phyloP scores from a whole-genome alignment of 208 protist species.

The Acanthamoeba quina region DNA sequence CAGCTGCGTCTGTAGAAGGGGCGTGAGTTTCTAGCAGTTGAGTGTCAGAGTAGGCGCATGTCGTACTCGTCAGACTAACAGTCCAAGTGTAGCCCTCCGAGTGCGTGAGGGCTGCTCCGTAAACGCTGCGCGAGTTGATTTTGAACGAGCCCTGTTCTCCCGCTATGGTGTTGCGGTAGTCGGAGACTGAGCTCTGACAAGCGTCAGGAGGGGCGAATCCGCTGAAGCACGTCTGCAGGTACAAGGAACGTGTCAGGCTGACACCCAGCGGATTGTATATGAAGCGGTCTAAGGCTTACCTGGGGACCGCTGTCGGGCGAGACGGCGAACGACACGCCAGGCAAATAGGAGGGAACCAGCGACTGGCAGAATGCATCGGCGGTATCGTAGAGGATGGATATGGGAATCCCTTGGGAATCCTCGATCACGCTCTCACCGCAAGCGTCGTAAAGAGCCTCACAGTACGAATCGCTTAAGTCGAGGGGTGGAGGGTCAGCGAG shows the following conservation, averaged over 20 bases:
- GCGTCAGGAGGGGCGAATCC: constrained; percentile 13
- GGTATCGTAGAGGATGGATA: background rate
- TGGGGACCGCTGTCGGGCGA: background rate
- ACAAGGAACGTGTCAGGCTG: background rate
- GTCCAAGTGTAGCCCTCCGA: constrained; percentile 37
- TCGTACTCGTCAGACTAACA: background rate
- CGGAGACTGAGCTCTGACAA: constrained; percentile 43
- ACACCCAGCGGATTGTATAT: background rate
- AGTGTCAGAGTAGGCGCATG: background rate
- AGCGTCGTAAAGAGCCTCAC: background rate
- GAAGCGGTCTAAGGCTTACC: background rate
- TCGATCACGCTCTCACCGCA: background rate
- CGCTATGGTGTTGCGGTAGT: background rate
- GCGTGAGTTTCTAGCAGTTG: no score
- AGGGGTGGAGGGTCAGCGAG: background rate
- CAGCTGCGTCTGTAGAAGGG: background rate
- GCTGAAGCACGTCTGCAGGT: constrained; percentile 48
- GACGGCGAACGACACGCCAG: background rate
- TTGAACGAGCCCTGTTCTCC: constrained; percentile 12
- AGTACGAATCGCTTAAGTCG: background rate
- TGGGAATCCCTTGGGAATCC: background rate
- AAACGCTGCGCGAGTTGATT: constrained; percentile 53
- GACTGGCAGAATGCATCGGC: constrained; percentile 25
- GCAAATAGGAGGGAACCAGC: background rate
- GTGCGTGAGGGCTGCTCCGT: constrained; percentile 3